phyloP scores from a whole-genome alignment of 495 filamentous ascomycete species.

The Penicillium longicatenatum region DNA sequence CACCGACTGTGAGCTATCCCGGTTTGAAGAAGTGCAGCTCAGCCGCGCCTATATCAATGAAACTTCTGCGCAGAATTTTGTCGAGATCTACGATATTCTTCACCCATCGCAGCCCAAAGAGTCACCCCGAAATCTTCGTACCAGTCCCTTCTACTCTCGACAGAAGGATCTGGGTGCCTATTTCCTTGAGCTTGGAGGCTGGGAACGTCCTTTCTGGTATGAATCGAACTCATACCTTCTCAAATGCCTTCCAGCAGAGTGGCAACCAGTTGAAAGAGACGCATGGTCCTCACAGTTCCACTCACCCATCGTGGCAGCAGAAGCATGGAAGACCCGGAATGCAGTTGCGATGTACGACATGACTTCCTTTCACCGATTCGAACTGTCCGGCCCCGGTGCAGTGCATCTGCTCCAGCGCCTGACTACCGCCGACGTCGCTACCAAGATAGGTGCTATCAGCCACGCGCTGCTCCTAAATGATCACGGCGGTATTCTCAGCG shows the following conservation, averaged over 20 bases:
- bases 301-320: slow-evolving; percentile 51
- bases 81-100: slow-evolving; percentile 55
- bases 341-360: slow-evolving; percentile 57
- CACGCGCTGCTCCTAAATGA: slow-evolving; percentile 49
- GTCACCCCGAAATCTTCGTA: slow-evolving; percentile 49
- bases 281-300: slow-evolving; percentile 47
- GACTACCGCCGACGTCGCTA: slow-evolving; percentile 43
- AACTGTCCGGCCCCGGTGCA: slow-evolving; percentile 49
- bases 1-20: slow-evolving; percentile 49
- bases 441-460: slow-evolving; percentile 38
- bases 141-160: slow-evolving; percentile 47
- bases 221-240: slow-evolving; percentile 47
- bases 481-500: slow-evolving; percentile 42
- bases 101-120: slow-evolving; percentile 50
- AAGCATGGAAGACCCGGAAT: slow-evolving; percentile 55
- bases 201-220: slow-evolving; percentile 56
- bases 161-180: slow-evolving; percentile 49
- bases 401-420: slow-evolving; percentile 45
- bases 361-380: slow-evolving; percentile 52
- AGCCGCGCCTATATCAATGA: slow-evolving; percentile 45
- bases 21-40: slow-evolving; percentile 52
- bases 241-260: slow-evolving; percentile 41
- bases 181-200: slow-evolving; percentile 51
- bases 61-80: slow-evolving; percentile 53
- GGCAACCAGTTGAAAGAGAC: slow-evolving; percentile 48